A percentile compares a stretch with the other conserved stretches of the same genome.
Evolutionary conservation across 495 filamentous ascomycete species (phyloP).

Genomic region (Aspergillus baeticus): DNA sequence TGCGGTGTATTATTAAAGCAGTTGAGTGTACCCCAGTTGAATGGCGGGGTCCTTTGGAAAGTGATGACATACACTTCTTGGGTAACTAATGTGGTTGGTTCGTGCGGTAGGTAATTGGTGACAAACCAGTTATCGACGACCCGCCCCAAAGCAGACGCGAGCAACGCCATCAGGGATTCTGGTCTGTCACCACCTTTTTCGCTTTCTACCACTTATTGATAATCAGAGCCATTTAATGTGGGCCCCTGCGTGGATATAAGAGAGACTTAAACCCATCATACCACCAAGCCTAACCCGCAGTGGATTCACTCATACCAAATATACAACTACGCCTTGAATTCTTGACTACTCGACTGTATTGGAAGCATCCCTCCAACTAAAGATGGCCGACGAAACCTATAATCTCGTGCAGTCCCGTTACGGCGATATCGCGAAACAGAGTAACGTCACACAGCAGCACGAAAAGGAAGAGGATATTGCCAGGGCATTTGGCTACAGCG

Average conservation of each 20-base stretch:
- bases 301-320: neutral
- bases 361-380: neutral
- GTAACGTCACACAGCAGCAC: neutral
- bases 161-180: too few relatives aligned
- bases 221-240: neutral
- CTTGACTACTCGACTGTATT: neutral
- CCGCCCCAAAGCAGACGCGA: too few relatives aligned
- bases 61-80: neutral
- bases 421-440: slow-evolving; percentile 13
- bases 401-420: slow-evolving; percentile 14
- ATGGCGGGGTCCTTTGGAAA: neutral
- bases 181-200: too few relatives aligned
- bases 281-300: neutral
- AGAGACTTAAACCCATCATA: neutral
- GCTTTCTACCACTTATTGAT: neutral
- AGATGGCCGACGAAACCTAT: slow-evolving; percentile 11
- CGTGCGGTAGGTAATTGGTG: too few relatives aligned
- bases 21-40: too few relatives aligned
- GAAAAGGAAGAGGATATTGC: slow-evolving; percentile 38
- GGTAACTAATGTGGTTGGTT: neutral
- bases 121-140: neutral
- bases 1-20: neutral
- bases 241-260: neutral
- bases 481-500: slow-evolving; percentile 56
- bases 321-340: neutral